These are phyloP conservation scores for Penicillium goetzii DNA, from an alignment of 495 filamentous ascomycete genomes.

Conservation along the genomic window DNA sequence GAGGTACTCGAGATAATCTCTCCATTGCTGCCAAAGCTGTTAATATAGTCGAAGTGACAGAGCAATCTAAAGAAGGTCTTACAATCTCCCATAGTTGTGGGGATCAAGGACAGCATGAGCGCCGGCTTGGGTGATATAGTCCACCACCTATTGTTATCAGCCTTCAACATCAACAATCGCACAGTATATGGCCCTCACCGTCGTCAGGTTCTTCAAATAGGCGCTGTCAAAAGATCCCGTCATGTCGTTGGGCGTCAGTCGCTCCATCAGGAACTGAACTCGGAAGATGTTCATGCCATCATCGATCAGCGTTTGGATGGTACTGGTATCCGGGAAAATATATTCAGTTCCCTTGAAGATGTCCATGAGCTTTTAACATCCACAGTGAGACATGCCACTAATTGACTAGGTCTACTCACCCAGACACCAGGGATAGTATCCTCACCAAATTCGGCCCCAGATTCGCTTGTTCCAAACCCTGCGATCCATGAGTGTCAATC, in stretches of 20 bases:
- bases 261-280: slow-evolving; percentile 70
- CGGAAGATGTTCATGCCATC: slow-evolving; percentile 73
- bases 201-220: slow-evolving; percentile 46
- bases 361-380: slow-evolving; percentile 23
- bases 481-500: neutral
- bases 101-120: slow-evolving; percentile 68
- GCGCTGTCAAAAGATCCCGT: slow-evolving; percentile 42
- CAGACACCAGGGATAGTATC: slow-evolving; percentile 27
- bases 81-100: slow-evolving; percentile 68
- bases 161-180: neutral
- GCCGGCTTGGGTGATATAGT: slow-evolving; percentile 63
- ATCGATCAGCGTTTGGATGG: slow-evolving; percentile 58
- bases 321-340: slow-evolving; percentile 58
- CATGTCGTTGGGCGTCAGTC: slow-evolving; percentile 57
- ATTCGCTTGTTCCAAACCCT: slow-evolving; percentile 40
- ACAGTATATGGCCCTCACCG: slow-evolving; percentile 33
- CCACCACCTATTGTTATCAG: slow-evolving; percentile 51
- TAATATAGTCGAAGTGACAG: neutral
- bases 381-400: neutral
- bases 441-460: slow-evolving; percentile 34
- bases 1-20: slow-evolving; percentile 64
- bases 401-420: slow-evolving; percentile 14
- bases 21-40: slow-evolving; percentile 51
- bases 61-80: slow-evolving; percentile 6
- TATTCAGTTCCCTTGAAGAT: slow-evolving; percentile 54